These are phyloP conservation scores for Phytopythium oedochilum DNA, from an alignment of 352 stramenopile species.

Conservation along the genomic window DNA sequence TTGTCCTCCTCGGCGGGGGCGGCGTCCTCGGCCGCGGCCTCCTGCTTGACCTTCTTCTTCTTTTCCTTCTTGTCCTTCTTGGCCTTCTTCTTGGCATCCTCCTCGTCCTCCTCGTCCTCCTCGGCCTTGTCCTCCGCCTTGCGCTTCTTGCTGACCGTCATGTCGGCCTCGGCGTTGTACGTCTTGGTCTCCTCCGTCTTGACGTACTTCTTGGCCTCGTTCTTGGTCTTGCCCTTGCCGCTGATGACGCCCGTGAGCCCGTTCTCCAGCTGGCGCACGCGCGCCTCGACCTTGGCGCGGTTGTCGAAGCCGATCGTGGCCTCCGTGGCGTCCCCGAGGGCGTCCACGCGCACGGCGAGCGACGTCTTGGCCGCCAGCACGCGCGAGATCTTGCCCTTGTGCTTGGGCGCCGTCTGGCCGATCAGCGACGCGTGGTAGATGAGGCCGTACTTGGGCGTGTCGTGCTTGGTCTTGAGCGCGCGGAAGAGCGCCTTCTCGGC, in stretches of 20 bases:
- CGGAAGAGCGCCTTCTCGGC: conserved; percentile 99
- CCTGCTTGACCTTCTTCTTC: conserved; percentile 26
- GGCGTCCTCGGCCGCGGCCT: conserved; percentile 8
- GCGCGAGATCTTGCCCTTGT: conserved; percentile 99
- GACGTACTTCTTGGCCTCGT: conserved; percentile 64
- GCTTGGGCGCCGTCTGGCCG: conserved; percentile 97
- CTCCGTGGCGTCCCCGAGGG: conserved; percentile 95
- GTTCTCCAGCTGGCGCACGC: conserved; percentile 94
- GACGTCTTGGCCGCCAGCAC: conserved; percentile 99
- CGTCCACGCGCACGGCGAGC: conserved; percentile 99
- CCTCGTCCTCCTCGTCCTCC: conserved; percentile 50
- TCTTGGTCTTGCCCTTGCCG: conserved; percentile 56
- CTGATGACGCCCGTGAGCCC: conserved; percentile 80
- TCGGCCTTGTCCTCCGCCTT: conserved; percentile 56
- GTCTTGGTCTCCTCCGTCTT: conserved; percentile 80
- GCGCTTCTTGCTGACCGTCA: conserved; percentile 91
- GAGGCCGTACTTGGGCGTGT: conserved; percentile 99
- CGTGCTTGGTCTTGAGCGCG: conserved; percentile 99
- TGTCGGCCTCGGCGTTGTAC: conserved; percentile 96
- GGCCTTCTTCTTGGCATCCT: conserved; percentile 75
- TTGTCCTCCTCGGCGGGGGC: conserved; percentile 57
- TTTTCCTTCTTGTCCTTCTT: conserved; percentile 27
- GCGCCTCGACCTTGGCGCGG: conserved; percentile 98
- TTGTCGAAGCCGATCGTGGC: conserved; percentile 98
- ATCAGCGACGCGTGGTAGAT: conserved; percentile 99